Percentiles rank a stretch among this genome's conserved stretches.
phyloP scores from a whole-genome alignment of 1,284 basidiomycete species.

The Sanghuangporus baumii region DNA sequence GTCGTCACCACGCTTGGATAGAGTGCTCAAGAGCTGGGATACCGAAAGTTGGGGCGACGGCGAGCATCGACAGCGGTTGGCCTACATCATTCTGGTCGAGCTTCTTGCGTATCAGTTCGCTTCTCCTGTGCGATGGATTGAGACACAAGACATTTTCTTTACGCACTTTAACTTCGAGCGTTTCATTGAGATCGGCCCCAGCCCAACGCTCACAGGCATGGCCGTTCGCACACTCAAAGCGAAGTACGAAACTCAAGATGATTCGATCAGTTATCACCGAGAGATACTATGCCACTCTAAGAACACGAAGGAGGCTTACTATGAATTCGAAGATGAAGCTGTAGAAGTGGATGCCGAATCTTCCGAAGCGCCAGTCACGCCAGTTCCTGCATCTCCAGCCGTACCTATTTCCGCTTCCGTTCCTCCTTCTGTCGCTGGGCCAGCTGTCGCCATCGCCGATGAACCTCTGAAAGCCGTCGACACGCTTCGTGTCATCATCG shows the following conservation, averaged over 20 bases:
- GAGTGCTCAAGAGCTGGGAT: slow-evolving; percentile 91
- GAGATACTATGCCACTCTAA: slow-evolving; percentile 91
- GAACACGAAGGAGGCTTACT: slow-evolving; percentile 96
- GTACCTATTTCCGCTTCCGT: slow-evolving; percentile 38
- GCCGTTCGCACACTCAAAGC: slow-evolving; percentile 92
- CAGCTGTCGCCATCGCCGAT: slow-evolving; percentile 78
- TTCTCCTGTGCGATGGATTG: slow-evolving; percentile 96
- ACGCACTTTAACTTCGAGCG: slow-evolving; percentile 87
- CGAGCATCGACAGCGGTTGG: slow-evolving; percentile 86
- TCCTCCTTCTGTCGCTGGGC: slow-evolving; percentile 47
- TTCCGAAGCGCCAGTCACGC: slow-evolving; percentile 35
- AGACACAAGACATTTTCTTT: slow-evolving; percentile 96
- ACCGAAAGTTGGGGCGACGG: slow-evolving; percentile 81
- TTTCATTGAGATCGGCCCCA: slow-evolving; percentile 93
- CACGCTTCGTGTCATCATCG: slow-evolving; percentile 84
- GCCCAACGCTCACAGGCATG: slow-evolving; percentile 95
- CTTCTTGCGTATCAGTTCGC: slow-evolving; percentile 96
- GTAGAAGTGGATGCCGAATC: slow-evolving; percentile 43
- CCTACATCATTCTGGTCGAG: slow-evolving; percentile 94
- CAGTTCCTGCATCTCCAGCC: slow-evolving; percentile 38
- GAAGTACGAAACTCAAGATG: slow-evolving; percentile 90
- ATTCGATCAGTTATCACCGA: slow-evolving; percentile 77
- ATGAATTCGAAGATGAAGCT: slow-evolving; percentile 90
- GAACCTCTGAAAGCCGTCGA: slow-evolving; percentile 90
- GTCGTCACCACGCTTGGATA: slow-evolving; percentile 87